phyloP scores from a whole-genome alignment of 2,329 filamentous ascomycete species.

The Cadophora sp. region DNA sequence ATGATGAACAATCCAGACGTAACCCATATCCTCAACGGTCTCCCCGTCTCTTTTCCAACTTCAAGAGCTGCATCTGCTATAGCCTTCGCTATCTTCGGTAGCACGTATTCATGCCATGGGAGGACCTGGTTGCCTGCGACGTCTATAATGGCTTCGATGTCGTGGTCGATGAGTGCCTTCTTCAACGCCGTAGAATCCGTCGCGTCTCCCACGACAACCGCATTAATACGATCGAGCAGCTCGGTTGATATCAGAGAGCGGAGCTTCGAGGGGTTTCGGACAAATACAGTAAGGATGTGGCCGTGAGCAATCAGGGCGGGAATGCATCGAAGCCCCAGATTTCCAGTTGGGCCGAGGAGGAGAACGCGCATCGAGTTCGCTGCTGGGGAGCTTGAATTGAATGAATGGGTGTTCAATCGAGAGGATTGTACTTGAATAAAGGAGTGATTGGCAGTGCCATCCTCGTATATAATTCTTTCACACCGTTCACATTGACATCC shows the following conservation, averaged over 20 bases:
- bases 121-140: constrained; percentile 49
- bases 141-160: constrained; percentile 51
- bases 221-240: constrained; percentile 42
- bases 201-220: constrained; percentile 49
- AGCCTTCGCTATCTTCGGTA: constrained; percentile 48
- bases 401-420: neutral
- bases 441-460: neutral
- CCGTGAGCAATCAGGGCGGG: constrained; percentile 45
- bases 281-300: constrained; percentile 49
- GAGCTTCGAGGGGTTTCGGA: constrained; percentile 50
- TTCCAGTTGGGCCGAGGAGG: constrained; percentile 50
- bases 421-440: neutral
- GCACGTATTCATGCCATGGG: constrained; percentile 47
- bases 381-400: neutral
- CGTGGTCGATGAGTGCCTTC: constrained; percentile 46
- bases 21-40: constrained; percentile 50
- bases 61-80: constrained; percentile 46
- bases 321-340: constrained; percentile 48
- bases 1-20: constrained; percentile 47
- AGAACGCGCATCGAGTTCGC: constrained; percentile 48
- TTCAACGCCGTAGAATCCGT: constrained; percentile 47
- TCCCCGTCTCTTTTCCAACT: constrained; percentile 45
- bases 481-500: neutral
- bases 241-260: constrained; percentile 45
- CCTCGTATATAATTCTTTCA: constrained; percentile 1